Evolutionary conservation across 768 basidiomycete genomes (phyloP), one percentile per base, ranked within the genome.

Genomic region (Naganishia vaughanmartiniae): DNA sequence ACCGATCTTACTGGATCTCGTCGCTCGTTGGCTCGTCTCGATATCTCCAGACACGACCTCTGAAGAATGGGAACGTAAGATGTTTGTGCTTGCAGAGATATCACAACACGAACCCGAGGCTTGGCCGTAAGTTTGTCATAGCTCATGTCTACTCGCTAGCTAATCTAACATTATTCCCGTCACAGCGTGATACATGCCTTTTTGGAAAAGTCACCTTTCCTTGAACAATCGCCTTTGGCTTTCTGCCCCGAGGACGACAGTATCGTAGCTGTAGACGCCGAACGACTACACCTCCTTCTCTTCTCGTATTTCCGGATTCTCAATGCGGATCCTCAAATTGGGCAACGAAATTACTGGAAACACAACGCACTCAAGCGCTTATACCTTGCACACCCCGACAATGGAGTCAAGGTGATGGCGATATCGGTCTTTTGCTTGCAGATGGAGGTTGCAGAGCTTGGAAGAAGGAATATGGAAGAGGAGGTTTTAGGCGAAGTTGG

Each of bases 271-370:
- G 78, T n/a, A 70, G 75, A 88, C 45, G 66, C 79, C 6, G 75
- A 76, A 24, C 84, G 85, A n/a, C 81, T 93, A 15, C 90, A 93
- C 28, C 83, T 84, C 60, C 79, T 90, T 0, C 85, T 96, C 36
- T 84, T 95, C 54, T 86, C 90, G 0, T 91, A 93, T 76, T 90
- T 90, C 77, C 88, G 93, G 46, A 85, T 95, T 58, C 83, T 93
- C 21, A 84, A 85, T 76, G 87, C 87, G 28, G 92, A 91, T 78
- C 87, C 87, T 19, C 83, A 87, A 72, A 84, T 93, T 24, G 88
- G 91, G 2, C 71, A 76, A 19, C 81, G 86, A 19, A 81, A 88
- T n/a, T 75, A 81, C 39, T 95, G 93, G 92, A 79, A 86, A 2
- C 65, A 82, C 17, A 76, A 81, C 0, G 79, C 83, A 6, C 79